phyloP scores from a whole-genome alignment of 495 filamentous ascomycete species.

The Aspergillus diversus region DNA sequence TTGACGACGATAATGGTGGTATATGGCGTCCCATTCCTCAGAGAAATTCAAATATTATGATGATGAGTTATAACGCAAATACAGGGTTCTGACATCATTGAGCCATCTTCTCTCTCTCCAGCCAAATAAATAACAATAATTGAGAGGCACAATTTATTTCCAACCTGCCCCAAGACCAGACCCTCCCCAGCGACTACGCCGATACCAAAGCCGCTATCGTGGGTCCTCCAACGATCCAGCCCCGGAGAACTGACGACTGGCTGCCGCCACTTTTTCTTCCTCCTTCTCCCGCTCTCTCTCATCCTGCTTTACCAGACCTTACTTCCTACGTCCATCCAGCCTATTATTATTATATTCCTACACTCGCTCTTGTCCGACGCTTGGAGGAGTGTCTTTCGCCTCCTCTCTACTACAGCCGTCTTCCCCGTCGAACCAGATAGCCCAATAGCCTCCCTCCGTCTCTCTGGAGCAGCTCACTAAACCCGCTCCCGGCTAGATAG shows the following conservation, averaged over 20 bases:
- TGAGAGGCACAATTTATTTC: background rate
- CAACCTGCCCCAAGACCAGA: background rate
- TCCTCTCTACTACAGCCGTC: background rate
- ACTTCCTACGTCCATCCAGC: too few species aligned
- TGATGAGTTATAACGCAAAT: background rate
- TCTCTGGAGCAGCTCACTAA: slow-evolving; percentile 3
- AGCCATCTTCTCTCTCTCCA: background rate
- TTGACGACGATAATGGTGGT: too few species aligned
- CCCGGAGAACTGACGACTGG: background rate
- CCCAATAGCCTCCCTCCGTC: background rate
- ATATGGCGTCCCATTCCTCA: too few species aligned
- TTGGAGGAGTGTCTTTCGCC: background rate
- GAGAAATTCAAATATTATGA: too few species aligned
- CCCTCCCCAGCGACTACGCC: background rate
- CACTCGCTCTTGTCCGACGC: too few species aligned
- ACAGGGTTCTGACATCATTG: background rate
- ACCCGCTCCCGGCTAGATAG: background rate
- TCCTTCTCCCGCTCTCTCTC: background rate
- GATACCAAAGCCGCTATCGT: background rate
- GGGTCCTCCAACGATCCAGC: slow-evolving; percentile 4
- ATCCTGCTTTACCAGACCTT: background rate
- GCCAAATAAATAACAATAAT: background rate
- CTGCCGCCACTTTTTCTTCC: slow-evolving; percentile 3
- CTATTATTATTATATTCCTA: too few species aligned
- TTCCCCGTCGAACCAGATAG: slow-evolving; percentile 5